Evolutionary conservation across 768 basidiomycete species (phyloP).

Genomic region (Termitomyces heimii): DNA sequence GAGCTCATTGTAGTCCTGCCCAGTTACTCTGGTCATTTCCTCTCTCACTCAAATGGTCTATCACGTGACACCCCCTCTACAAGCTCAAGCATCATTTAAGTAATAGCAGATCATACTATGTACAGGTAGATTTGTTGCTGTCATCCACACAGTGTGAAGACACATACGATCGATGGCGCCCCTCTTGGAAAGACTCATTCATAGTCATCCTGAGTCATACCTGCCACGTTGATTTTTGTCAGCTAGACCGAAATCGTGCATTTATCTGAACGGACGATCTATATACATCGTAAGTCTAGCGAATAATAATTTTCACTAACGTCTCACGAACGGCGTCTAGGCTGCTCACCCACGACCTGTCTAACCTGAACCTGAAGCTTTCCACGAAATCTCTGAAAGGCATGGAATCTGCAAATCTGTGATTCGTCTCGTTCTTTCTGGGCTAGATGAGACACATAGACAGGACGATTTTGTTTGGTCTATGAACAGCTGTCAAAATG

Average conservation of each 20-base stretch:
- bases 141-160: no score
- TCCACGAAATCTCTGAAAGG: neutral
- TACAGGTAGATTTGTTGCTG: neutral
- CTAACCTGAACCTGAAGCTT: neutral
- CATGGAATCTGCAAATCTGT: neutral
- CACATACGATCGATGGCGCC: neutral
- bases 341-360: neutral
- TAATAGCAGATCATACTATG: neutral
- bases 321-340: neutral
- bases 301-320: neutral
- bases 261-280: neutral
- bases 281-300: neutral
- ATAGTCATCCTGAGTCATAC: neutral
- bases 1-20: conserved; percentile 31
- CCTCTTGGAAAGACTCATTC: neutral
- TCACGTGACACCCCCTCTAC: neutral
- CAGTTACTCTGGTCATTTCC: neutral
- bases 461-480: neutral
- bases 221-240: neutral
- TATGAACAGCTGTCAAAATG: neutral
- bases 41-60: neutral
- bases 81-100: neutral
- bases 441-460: neutral
- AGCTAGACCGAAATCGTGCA: neutral
- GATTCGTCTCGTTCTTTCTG: neutral